These are phyloP conservation scores for Mycosphaerella sp. DNA, from an alignment of 2,329 filamentous ascomycete species.

Conservation along the genomic window DNA sequence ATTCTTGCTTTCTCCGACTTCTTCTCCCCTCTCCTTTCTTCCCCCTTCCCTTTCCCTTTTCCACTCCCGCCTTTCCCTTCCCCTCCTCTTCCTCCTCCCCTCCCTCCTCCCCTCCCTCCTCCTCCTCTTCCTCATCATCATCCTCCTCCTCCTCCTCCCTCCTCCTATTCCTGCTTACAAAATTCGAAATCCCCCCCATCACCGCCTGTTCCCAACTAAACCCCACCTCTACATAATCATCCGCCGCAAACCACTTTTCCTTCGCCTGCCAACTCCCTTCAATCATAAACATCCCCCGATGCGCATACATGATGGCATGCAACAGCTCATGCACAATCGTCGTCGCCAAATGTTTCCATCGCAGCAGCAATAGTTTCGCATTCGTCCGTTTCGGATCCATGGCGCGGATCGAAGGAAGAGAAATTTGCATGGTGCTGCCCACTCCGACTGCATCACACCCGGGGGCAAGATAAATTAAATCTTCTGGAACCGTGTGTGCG, in stretches of 20 bases:
- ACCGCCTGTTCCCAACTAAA: conserved; percentile 3
- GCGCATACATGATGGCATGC: conserved; percentile 2
- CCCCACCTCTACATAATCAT: neutral
- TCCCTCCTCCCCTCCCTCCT: neutral
- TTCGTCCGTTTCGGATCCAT: neutral
- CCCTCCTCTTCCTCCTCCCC: neutral
- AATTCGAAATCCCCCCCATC: neutral
- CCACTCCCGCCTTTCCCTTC: neutral
- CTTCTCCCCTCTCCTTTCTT: no score
- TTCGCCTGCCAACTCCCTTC: neutral
- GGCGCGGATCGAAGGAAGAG: neutral
- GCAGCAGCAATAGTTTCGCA: neutral
- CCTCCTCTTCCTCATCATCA: no score
- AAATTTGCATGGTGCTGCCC: neutral
- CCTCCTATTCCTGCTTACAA: neutral
- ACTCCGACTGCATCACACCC: neutral
- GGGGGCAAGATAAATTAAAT: no score
- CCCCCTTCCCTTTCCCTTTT: no score
- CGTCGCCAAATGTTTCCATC: neutral
- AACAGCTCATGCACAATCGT: conserved; percentile 3
- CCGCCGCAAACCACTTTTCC: conserved; percentile 1
- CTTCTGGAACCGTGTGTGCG: neutral
- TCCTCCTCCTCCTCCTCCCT: neutral
- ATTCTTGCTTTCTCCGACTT: neutral
- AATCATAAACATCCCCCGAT: neutral